These are phyloP conservation scores for Cyclocybe aegerita DNA, from an alignment of 768 basidiomycete genomes.

Conservation along the genomic window DNA sequence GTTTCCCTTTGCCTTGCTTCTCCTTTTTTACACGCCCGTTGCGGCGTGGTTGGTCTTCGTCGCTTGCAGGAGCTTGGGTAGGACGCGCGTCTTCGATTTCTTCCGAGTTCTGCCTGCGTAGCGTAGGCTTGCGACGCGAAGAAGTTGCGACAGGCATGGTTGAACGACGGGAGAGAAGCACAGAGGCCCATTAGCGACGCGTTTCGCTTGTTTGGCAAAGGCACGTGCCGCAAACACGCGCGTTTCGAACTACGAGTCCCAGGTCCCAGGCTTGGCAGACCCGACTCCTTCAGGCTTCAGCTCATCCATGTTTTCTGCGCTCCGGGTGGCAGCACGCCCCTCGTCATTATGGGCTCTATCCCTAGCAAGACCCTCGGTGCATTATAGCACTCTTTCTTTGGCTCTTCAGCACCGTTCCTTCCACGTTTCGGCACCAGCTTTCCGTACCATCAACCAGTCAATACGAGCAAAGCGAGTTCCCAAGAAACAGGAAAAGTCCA, in stretches of 20 bases:
- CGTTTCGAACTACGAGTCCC: neutral
- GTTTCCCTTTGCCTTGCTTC: slow-evolving; percentile 30
- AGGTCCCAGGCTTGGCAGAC: neutral
- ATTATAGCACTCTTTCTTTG: slow-evolving; percentile 9
- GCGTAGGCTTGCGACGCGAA: slow-evolving; percentile 37
- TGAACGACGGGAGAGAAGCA: slow-evolving; percentile 9
- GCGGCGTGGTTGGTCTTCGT: slow-evolving; percentile 33
- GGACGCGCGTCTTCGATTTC: slow-evolving; percentile 59
- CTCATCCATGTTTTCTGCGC: slow-evolving; percentile 35
- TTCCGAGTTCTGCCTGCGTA: slow-evolving; percentile 47
- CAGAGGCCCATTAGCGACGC: slow-evolving; percentile 29
- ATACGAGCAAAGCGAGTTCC: slow-evolving; percentile 71
- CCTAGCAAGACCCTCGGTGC: slow-evolving; percentile 16
- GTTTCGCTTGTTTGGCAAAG: slow-evolving; percentile 31
- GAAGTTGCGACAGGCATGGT: slow-evolving; percentile 38
- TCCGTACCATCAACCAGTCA: slow-evolving; percentile 83
- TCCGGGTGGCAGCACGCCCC: slow-evolving; percentile 31
- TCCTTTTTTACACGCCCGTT: slow-evolving; percentile 30
- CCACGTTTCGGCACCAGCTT: slow-evolving; percentile 57
- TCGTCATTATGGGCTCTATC: slow-evolving; percentile 27
- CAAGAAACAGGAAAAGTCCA: slow-evolving; percentile 48
- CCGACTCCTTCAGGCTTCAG: slow-evolving; percentile 1
- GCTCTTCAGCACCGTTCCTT: slow-evolving; percentile 48
- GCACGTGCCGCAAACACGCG: slow-evolving; percentile 21
- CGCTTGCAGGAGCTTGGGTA: slow-evolving; percentile 30